These are phyloP conservation scores for Sclerotiophoma versabilis DNA, from an alignment of 2,329 filamentous ascomycete genomes.

Conservation along the genomic window DNA sequence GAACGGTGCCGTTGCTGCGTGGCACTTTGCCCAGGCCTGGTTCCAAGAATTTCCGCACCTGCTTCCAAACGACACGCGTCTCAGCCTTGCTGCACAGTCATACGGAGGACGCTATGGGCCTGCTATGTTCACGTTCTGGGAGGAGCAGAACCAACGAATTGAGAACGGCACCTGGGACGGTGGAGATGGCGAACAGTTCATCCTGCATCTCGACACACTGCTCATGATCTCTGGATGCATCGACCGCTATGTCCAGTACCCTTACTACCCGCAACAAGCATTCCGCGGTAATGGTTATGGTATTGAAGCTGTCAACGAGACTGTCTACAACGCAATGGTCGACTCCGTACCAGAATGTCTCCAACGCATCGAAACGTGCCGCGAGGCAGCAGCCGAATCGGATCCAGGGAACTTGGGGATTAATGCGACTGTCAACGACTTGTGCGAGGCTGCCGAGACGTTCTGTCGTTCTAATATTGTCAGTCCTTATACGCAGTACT, in stretches of 20 bases:
- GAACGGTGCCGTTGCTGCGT: conserved; percentile 29
- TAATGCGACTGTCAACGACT: conserved; percentile 43
- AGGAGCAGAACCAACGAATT: conserved; percentile 62
- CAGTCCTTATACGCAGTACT: conserved; percentile 23
- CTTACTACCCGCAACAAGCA: conserved; percentile 57
- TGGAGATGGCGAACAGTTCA: conserved; percentile 21
- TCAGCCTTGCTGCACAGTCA: conserved; percentile 29
- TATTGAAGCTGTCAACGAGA: conserved; percentile 55
- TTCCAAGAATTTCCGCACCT: conserved; percentile 33
- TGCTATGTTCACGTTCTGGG: conserved; percentile 60
- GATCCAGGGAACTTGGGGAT: conserved; percentile 49
- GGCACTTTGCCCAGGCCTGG: conserved; percentile 30
- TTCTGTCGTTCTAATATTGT: conserved; percentile 45
- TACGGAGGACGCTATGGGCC: conserved; percentile 66
- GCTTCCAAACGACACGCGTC: conserved; percentile 26
- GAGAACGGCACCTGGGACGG: conserved; percentile 16
- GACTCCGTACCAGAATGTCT: conserved; percentile 24
- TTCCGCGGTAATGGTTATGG: conserved; percentile 63
- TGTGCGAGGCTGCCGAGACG: conserved; percentile 59
- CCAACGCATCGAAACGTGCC: conserved; percentile 17
- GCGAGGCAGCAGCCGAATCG: conserved; percentile 20
- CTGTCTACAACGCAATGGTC: conserved; percentile 24
- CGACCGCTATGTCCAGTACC: conserved; percentile 55
- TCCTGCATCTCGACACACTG: conserved; percentile 54
- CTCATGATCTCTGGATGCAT: conserved; percentile 53